Base-by-base conservation (phyloP, 352 stramenopile genomes). In the Globisporangium echinulatum region DNA sequence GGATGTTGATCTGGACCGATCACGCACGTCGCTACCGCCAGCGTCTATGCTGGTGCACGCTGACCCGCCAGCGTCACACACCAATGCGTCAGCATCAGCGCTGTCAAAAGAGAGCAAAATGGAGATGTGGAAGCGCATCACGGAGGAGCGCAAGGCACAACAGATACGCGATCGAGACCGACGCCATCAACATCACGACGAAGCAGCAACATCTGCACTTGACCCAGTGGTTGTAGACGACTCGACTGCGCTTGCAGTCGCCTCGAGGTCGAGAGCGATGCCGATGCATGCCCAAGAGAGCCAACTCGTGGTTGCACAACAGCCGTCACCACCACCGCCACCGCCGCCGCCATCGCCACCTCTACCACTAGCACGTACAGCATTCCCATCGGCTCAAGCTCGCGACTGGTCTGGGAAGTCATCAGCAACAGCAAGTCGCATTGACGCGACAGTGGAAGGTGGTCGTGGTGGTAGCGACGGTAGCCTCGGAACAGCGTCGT, bases 51-150 rank as follows among this genome's bases (percentile, higher is more conserved):
- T 25, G 19, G 19, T 25, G 19, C 19, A 25, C 19, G 38, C 36
- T 5, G 19, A n/a, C 58, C 37, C 51, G 49, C 3, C 8, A 36
- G 42, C 11, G n/a, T 40, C 19, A 42, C 15, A 25, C 19, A 25
- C 19, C 19, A 25, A 25, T 25, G 19, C 19, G 19, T 25, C 19
- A 25, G 19, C 58, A 14, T 37, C 54, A 7, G 54, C 53, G 17
- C 55, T 87, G 10, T 80, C 75, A 1, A 80, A 80, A 52, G 67
- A 77, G 17, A 72, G 50, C 62, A 90, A 88, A 43, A 66, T 88
- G 57, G 69, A 85, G 59, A 72, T 88, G 43, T 88, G 80, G 77
- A 87, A 87, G 64, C 74, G 70, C 1, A 75, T 85, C 54, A 72
- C 76, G 46, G 69, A 80, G 7, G 68, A 87, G 17, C 75, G 77